Evolutionary conservation across 2,329 filamentous ascomycete species (phyloP).

Genomic region (Lachnellula willkommii): DNA sequence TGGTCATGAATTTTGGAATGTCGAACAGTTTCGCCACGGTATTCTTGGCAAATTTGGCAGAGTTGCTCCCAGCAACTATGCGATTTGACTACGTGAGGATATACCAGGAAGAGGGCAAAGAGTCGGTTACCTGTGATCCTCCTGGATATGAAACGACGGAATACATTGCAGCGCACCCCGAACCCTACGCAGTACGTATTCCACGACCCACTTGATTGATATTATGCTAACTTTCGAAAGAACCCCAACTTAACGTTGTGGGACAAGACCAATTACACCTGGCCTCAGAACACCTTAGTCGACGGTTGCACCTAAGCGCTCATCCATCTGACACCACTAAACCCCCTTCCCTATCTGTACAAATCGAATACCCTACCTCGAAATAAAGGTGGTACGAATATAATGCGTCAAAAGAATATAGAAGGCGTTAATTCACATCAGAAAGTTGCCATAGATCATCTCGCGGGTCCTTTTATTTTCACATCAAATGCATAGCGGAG

Average conservation of each 20-base stretch:
- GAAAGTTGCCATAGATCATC: conserved; percentile 4
- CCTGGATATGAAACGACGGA: conserved; percentile 59
- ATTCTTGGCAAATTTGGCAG: conserved; percentile 50
- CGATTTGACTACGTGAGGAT: conserved; percentile 66
- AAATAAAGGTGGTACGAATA: conserved; percentile 17
- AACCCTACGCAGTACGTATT: conserved; percentile 45
- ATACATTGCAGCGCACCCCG: conserved; percentile 59
- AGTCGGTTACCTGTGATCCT: conserved; percentile 62
- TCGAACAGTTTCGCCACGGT: conserved; percentile 59
- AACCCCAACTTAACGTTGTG: conserved; percentile 3
- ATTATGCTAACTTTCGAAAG: conserved; percentile 24
- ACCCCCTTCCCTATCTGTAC: conserved; percentile 14
- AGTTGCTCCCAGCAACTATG: conserved; percentile 58
- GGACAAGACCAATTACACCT: conserved; percentile 46
- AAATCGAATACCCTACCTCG: conserved; percentile 13
- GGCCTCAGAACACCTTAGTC: conserved; percentile 59
- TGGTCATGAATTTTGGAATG: conserved; percentile 68
- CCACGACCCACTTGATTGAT: conserved; percentile 53
- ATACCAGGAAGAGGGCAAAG: conserved; percentile 57
- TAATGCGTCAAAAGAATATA: conserved; percentile 23
- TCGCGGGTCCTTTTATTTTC: conserved; percentile 3
- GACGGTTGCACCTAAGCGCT: conserved; percentile 41
- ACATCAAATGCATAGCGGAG: conserved; percentile 10
- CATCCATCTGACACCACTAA: neutral
- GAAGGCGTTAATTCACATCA: conserved; percentile 12